phyloP scores from a whole-genome alignment of 768 basidiomycete genomes.

The Cyathus striatus region DNA sequence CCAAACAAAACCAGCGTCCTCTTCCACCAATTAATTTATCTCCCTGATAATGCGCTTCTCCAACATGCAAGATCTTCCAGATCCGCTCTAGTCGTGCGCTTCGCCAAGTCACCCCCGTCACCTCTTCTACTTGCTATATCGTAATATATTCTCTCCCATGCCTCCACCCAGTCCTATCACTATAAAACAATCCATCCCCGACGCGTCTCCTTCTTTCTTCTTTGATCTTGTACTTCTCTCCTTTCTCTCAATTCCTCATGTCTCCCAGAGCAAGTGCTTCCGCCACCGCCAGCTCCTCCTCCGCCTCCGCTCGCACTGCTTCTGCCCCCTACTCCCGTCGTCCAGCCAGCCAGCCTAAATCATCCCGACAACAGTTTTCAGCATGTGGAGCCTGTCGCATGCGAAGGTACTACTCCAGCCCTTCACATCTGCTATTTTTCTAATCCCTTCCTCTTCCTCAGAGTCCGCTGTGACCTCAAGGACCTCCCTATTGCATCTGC shows the following conservation, averaged over 20 bases:
- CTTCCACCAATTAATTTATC: slow-evolving; percentile 14
- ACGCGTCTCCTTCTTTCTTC: slow-evolving; percentile 15
- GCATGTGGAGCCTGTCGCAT: slow-evolving; percentile 92
- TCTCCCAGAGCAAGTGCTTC: slow-evolving; percentile 47
- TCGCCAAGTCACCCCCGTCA: slow-evolving; percentile 26
- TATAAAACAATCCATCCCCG: slow-evolving; percentile 28
- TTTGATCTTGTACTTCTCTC: slow-evolving; percentile 7
- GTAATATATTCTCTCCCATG: slow-evolving; percentile 22
- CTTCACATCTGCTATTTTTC: slow-evolving; percentile 3
- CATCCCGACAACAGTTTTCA: slow-evolving; percentile 81
- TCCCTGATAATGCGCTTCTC: slow-evolving; percentile 10
- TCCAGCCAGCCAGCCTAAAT: slow-evolving; percentile 61
- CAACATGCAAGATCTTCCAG: slow-evolving; percentile 36
- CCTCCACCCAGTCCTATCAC: slow-evolving; percentile 26
- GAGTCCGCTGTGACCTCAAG: slow-evolving; percentile 92
- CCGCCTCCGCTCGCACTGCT: slow-evolving; percentile 22
- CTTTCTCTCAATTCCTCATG: slow-evolving; percentile 30
- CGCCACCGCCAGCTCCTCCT: slow-evolving; percentile 29
- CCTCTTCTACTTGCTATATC: slow-evolving; percentile 21
- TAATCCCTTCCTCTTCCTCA: slow-evolving; percentile 20
- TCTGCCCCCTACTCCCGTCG: slow-evolving; percentile 45
- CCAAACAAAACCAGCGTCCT: slow-evolving; percentile 10
- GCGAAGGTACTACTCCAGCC: slow-evolving; percentile 51
- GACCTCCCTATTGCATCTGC: slow-evolving; percentile 58
- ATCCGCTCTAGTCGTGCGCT: slow-evolving; percentile 39